Percentiles rank a stretch among this genome's conserved stretches.
phyloP scores from a whole-genome alignment of 2,329 filamentous ascomycete species.

The Neurospora crassa region DNA sequence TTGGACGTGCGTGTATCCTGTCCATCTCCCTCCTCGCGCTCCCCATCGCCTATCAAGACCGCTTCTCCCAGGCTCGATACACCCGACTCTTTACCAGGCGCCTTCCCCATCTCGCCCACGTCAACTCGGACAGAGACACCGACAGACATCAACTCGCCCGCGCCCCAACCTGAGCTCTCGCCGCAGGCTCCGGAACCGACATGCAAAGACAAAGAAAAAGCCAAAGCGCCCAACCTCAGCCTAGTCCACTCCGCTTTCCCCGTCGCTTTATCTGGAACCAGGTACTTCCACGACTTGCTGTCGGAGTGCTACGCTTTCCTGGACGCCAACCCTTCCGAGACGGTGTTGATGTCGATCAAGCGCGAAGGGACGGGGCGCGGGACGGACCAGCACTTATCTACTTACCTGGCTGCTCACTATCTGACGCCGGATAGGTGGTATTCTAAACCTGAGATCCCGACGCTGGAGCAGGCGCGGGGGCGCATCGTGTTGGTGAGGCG shows the following conservation, averaged over 20 bases:
- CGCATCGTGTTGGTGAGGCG: slow-evolving; percentile 78
- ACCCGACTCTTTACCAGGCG: background rate
- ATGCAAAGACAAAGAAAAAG: slow-evolving; percentile 25
- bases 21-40: slow-evolving; percentile 2
- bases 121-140: slow-evolving; percentile 2
- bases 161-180: slow-evolving; percentile 4
- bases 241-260: slow-evolving; percentile 91
- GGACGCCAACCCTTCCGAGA: slow-evolving; percentile 67
- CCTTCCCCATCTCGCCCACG: background rate
- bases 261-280: slow-evolving; percentile 70
- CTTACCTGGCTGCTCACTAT: slow-evolving; percentile 66
- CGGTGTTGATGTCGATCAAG: slow-evolving; percentile 79
- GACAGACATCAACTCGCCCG: background rate
- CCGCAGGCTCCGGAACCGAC: background rate
- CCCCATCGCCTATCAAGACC: background rate
- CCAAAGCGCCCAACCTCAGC: slow-evolving; percentile 47
- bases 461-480: slow-evolving; percentile 67
- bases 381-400: slow-evolving; percentile 69
- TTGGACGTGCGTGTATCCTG: slow-evolving; percentile 70
- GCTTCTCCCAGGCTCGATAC: background rate
- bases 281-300: slow-evolving; percentile 68
- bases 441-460: slow-evolving; percentile 66
- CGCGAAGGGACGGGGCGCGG: slow-evolving; percentile 77
- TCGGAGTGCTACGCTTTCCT: slow-evolving; percentile 66
- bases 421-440: slow-evolving; percentile 61